Evolutionary conservation across 2,329 filamentous ascomycete species (phyloP).

Genomic region (Monilinia fructigena): DNA sequence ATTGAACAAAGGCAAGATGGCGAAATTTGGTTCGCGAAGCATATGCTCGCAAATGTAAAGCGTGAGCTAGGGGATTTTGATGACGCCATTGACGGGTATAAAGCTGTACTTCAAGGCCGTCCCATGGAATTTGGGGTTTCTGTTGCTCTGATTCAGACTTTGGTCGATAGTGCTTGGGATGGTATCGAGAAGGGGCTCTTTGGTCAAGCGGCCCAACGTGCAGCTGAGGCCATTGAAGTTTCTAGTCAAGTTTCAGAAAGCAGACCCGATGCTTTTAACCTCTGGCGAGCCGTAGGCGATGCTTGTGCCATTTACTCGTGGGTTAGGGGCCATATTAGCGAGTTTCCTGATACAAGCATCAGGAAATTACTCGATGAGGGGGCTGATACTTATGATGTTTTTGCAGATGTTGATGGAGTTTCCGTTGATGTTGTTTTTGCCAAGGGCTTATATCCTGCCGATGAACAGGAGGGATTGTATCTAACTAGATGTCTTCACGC

Average conservation of each 20-base stretch:
- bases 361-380: constrained; percentile 57
- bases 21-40: constrained; percentile 92
- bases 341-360: constrained; percentile 62
- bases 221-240: constrained; percentile 65
- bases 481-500: constrained; percentile 64
- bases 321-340: constrained; percentile 64
- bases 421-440: constrained; percentile 44
- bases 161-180: constrained; percentile 76
- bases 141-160: constrained; percentile 83
- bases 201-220: constrained; percentile 74
- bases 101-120: constrained; percentile 65
- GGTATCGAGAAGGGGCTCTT: constrained; percentile 81
- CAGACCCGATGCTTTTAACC: constrained; percentile 76
- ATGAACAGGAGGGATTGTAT: constrained; percentile 42
- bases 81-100: constrained; percentile 75
- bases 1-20: constrained; percentile 54
- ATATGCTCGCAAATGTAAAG: constrained; percentile 94
- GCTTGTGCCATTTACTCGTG: constrained; percentile 81
- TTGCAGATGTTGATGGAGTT: constrained; percentile 69
- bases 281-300: constrained; percentile 92
- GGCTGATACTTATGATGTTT: constrained; percentile 54
- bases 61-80: constrained; percentile 89
- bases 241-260: constrained; percentile 60
- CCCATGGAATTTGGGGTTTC: constrained; percentile 80
- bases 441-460: constrained; percentile 39